These are phyloP conservation scores for Nicotiana knightiana DNA, from an alignment of 257 asterid species.

Conservation along the genomic window DNA sequence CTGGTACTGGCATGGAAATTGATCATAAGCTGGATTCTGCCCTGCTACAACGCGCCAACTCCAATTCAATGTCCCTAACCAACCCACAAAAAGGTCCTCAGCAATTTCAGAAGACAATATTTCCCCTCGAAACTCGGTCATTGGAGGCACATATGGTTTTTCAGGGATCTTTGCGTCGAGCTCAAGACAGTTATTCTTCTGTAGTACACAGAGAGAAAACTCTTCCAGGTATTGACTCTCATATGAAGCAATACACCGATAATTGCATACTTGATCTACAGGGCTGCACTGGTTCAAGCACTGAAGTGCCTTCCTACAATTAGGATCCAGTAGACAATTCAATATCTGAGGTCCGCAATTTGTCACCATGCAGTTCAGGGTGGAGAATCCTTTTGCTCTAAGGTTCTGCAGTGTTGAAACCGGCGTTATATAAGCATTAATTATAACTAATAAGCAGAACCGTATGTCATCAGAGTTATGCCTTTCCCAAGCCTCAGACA, in stretches of 20 bases:
- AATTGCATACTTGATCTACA: constrained; percentile 89
- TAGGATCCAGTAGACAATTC: constrained; percentile 72
- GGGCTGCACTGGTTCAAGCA: constrained; percentile 92
- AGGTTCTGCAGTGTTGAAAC: constrained; percentile 65
- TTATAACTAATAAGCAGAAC: constrained; percentile 70
- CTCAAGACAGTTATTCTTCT: constrained; percentile 78
- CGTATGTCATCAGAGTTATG: constrained; percentile 78
- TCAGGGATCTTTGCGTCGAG: constrained; percentile 80
- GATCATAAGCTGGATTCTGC: constrained; percentile 96
- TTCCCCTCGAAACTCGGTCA: constrained; percentile 56
- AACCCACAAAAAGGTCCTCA: constrained; percentile 88
- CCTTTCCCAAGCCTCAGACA: constrained; percentile 77
- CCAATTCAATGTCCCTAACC: constrained; percentile 79
- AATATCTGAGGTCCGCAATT: constrained; percentile 84
- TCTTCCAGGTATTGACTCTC: constrained; percentile 74
- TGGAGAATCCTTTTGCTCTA: constrained; percentile 80
- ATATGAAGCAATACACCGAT: constrained; percentile 73
- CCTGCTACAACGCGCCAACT: constrained; percentile 98
- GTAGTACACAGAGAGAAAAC: constrained; percentile 76
- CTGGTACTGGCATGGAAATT: constrained; percentile 94
- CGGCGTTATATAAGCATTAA: constrained; percentile 74
- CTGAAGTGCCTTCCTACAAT: constrained; percentile 81
- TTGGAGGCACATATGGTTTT: constrained; percentile 55
- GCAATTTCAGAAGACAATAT: constrained; percentile 56
- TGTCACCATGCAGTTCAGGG: constrained; percentile 69